phyloP scores from a whole-genome alignment of 768 basidiomycete genomes.

The Lentinus brumalis region DNA sequence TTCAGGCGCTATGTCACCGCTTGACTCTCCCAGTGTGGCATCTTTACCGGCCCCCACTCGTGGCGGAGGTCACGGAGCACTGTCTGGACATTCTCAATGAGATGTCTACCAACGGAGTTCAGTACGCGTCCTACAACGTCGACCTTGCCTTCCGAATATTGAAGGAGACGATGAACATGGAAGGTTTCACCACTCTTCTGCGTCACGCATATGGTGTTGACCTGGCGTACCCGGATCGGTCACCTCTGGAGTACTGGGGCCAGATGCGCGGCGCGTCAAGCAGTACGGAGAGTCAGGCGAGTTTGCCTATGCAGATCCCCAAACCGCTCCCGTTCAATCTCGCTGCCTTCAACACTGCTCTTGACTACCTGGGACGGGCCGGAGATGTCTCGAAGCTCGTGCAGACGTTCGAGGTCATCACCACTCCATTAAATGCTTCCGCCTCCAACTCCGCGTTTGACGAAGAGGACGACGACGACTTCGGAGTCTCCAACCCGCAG shows the following conservation, averaged over 20 bases:
- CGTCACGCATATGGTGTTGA: slow-evolving; percentile 77
- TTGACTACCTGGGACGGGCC: slow-evolving; percentile 67
- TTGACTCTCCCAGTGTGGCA: slow-evolving; percentile 58
- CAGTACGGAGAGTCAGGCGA: background rate
- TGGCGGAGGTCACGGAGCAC: slow-evolving; percentile 47
- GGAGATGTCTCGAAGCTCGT: slow-evolving; percentile 68
- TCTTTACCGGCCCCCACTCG: slow-evolving; percentile 35
- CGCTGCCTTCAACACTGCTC: slow-evolving; percentile 67
- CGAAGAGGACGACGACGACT: slow-evolving; percentile 67
- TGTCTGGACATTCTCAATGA: slow-evolving; percentile 55
- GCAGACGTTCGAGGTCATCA: slow-evolving; percentile 77
- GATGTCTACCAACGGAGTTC: slow-evolving; percentile 52
- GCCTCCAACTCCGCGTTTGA: slow-evolving; percentile 56
- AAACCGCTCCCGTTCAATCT: slow-evolving; percentile 43
- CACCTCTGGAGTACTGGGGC: slow-evolving; percentile 50
- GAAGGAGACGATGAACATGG: slow-evolving; percentile 60
- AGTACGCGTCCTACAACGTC: slow-evolving; percentile 59
- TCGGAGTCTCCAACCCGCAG: slow-evolving; percentile 43
- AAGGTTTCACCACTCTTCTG: slow-evolving; percentile 60
- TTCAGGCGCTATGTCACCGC: slow-evolving; percentile 73
- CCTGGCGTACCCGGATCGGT: slow-evolving; percentile 69
- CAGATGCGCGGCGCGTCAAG: background rate
- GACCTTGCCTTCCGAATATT: slow-evolving; percentile 71
- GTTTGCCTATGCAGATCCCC: background rate
- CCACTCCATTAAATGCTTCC: slow-evolving; percentile 63